Conservation (phyloP, 768 basidiomycete species). For the Hortiboletus flavorubellus region DNA sequence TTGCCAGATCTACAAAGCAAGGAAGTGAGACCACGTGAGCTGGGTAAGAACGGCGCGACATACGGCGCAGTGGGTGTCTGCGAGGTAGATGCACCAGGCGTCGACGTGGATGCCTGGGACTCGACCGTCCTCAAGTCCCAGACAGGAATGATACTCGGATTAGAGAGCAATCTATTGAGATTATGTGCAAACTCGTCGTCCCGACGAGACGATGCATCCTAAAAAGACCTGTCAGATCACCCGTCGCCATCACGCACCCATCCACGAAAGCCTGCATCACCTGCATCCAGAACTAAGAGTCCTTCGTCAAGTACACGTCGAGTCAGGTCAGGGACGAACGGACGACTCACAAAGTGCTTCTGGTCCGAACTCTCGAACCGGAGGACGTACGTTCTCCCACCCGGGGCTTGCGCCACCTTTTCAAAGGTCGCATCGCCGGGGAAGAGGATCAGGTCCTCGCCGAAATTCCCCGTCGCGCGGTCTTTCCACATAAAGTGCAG, state of each 20-base stretch:
- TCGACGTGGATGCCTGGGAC: constrained; percentile 47
- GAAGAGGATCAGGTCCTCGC: constrained; percentile 86
- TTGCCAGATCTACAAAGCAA: constrained; percentile 8
- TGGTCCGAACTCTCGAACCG: constrained; percentile 90
- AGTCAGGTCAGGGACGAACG: neutral
- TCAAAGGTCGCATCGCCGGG: constrained; percentile 81
- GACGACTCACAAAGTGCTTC: constrained; percentile 78
- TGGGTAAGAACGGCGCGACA: neutral
- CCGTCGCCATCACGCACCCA: neutral
- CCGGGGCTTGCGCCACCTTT: constrained; percentile 62
- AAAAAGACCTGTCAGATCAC: neutral
- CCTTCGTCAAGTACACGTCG: neutral
- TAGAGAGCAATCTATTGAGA: constrained; percentile 65
- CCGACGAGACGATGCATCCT: constrained; percentile 66
- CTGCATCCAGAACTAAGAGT: constrained; percentile 81
- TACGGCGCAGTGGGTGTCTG: constrained; percentile 32
- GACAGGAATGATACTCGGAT: constrained; percentile 57
- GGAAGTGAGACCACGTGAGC: neutral
- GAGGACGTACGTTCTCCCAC: constrained; percentile 79
- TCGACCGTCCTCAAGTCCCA: constrained; percentile 49
- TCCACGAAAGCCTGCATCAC: constrained; percentile 34
- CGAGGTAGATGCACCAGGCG: constrained; percentile 29
- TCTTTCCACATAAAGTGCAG: constrained; percentile 82
- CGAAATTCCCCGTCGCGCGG: constrained; percentile 52
- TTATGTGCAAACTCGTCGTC: constrained; percentile 74